A percentile compares a stretch with the other conserved stretches of the same genome.
Evolutionary conservation across 331 rosid species (phyloP).

Genomic region (Rosa hybrid): DNA sequence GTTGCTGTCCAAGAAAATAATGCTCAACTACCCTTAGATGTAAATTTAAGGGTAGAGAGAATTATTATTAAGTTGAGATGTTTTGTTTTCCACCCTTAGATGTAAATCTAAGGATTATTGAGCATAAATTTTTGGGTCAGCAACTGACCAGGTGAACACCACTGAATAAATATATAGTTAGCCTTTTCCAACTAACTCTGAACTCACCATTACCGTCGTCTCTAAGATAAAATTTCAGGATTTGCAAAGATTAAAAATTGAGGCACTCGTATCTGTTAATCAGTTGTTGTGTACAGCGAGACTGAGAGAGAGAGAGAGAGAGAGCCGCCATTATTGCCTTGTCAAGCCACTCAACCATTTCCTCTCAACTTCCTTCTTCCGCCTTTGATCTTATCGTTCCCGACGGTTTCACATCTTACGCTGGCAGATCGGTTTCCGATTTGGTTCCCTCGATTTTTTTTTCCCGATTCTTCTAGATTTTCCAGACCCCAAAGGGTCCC

Average conservation of each 20-base stretch:
- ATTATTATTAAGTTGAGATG: no score
- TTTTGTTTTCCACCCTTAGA: no score
- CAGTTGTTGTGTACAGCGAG: conserved; percentile 20
- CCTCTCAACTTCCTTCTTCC: conserved; percentile 6
- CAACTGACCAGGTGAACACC: no score
- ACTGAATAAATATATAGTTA: no score
- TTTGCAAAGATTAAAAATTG: neutral
- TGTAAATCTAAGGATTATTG: no score
- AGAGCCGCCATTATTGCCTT: conserved; percentile 46
- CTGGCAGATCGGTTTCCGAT: conserved; percentile 33
- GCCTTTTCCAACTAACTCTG: neutral
- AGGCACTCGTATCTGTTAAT: neutral
- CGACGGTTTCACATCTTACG: conserved; percentile 6
- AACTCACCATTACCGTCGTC: neutral
- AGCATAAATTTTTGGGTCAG: no score
- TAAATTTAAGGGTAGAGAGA: no score
- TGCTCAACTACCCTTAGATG: no score
- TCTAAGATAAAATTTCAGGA: neutral
- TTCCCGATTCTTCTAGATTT: neutral
- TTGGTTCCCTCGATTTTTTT: neutral
- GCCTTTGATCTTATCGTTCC: neutral
- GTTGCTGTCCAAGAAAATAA: no score
- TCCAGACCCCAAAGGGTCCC: neutral
- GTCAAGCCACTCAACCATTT: conserved; percentile 36
- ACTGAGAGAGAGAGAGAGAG: conserved; percentile 5